Conservation (phyloP, 306 rosid genomes). For the Dicorynia guianensis region DNA sequence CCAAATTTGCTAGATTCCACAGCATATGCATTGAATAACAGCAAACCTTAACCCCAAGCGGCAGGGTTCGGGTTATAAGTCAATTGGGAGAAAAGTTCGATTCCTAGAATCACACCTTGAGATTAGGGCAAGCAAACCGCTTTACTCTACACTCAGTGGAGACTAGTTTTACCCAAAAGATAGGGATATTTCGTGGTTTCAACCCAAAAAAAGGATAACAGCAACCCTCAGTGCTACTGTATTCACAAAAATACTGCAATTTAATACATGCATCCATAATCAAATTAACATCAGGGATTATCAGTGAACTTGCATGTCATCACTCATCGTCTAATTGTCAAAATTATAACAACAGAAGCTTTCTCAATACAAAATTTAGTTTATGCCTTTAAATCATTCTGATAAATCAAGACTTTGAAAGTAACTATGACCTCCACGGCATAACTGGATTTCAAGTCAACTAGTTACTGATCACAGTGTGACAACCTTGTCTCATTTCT, state of each 20-base stretch:
- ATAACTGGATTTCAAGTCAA: background rate
- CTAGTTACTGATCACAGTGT: background rate
- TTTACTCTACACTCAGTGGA: too few relatives aligned
- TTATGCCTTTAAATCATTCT: background rate
- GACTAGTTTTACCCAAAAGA: too few relatives aligned
- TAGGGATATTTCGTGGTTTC: too few relatives aligned
- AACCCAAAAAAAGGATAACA: background rate
- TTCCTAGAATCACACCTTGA: too few relatives aligned
- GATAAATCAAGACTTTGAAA: background rate
- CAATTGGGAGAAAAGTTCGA: too few relatives aligned
- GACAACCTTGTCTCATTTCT: background rate
- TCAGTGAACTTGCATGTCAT: background rate
- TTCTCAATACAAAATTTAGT: slow-evolving; percentile 1
- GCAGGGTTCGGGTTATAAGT: too few relatives aligned
- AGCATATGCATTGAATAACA: too few relatives aligned
- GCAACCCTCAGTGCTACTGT: background rate
- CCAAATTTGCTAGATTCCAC: too few relatives aligned
- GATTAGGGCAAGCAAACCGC: too few relatives aligned
- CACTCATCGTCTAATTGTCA: background rate
- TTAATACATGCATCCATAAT: background rate
- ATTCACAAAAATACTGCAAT: slow-evolving; percentile 7
- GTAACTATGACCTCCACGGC: too few relatives aligned
- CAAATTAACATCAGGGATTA: background rate
- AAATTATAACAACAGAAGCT: slow-evolving; percentile 7
- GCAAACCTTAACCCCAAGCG: too few relatives aligned